Conservation (phyloP, 768 basidiomycete species). For the Mrakia frigida region DNA sequence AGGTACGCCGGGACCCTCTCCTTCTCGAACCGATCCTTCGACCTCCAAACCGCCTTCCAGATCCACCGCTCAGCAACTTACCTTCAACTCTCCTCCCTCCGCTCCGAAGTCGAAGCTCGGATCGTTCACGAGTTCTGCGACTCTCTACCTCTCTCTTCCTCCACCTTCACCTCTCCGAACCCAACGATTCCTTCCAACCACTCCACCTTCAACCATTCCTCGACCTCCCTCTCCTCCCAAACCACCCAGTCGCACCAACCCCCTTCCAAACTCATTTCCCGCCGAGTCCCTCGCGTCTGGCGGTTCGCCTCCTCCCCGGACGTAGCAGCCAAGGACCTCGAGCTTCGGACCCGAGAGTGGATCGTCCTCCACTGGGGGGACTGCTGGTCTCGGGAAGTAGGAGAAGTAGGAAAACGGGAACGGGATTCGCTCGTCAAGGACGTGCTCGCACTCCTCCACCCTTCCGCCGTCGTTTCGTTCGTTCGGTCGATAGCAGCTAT, state of each 20-base stretch:
- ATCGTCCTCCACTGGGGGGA: conserved; percentile 80
- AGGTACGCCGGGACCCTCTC: conserved; percentile 91
- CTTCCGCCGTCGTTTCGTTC: conserved; percentile 61
- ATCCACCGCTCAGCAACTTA: conserved; percentile 79
- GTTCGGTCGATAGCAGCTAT: conserved; percentile 51
- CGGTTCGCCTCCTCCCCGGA: conserved; percentile 73
- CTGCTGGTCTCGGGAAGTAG: conserved; percentile 79
- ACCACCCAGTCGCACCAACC: background rate
- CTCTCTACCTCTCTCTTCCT: conserved; percentile 17
- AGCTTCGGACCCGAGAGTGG: conserved; percentile 65
- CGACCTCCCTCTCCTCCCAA: background rate
- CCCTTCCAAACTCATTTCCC: conserved; percentile 49
- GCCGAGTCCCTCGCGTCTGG: conserved; percentile 73
- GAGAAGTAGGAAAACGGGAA: conserved; percentile 59
- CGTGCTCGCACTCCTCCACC: conserved; percentile 62
- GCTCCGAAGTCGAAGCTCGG: conserved; percentile 72
- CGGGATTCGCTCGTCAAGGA: conserved; percentile 68
- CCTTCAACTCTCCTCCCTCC: conserved; percentile 66
- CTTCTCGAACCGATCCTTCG: conserved; percentile 88
- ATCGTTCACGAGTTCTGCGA: conserved; percentile 85
- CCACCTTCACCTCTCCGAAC: background rate
- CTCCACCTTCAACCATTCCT: background rate
- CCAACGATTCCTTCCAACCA: no score
- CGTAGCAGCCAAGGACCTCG: conserved; percentile 65
- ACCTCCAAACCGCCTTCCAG: conserved; percentile 83